Percentiles rank a stretch among this genome's conserved stretches.
Evolutionary conservation across 164 flowering plant genomes (phyloP).

Genomic region (Chimonanthus salicifolius): DNA sequence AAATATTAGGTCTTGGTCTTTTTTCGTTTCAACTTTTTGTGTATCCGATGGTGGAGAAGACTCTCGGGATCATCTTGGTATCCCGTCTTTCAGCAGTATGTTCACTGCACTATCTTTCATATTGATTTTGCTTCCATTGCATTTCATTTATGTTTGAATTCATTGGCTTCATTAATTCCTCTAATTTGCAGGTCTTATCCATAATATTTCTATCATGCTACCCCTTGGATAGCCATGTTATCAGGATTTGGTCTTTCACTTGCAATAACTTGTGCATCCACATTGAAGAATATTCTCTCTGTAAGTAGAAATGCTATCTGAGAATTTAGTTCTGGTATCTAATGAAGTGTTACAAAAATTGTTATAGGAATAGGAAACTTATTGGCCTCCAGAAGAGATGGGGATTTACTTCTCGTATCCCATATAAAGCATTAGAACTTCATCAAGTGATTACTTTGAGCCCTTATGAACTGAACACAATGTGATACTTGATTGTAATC

Average conservation of each 20-base stretch:
- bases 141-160: neutral
- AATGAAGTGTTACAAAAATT: too few relatives aligned
- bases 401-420: too few relatives aligned
- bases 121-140: neutral
- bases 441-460: too few relatives aligned
- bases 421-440: too few relatives aligned
- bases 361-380: too few relatives aligned
- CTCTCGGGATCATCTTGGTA: constrained; percentile 37
- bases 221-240: constrained; percentile 47
- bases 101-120: neutral
- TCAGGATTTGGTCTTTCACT: constrained; percentile 44
- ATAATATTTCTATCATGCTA: constrained; percentile 55
- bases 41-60: constrained; percentile 41
- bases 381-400: too few relatives aligned
- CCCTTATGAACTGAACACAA: too few relatives aligned
- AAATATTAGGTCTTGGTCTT: constrained; percentile 39
- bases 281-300: constrained; percentile 48
- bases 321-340: too few relatives aligned
- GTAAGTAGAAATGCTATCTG: constrained; percentile 32
- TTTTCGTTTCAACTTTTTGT: constrained; percentile 43
- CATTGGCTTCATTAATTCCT: neutral
- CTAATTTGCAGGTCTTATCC: constrained; percentile 32
- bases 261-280: constrained; percentile 48
- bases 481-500: too few relatives aligned
- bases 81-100: constrained; percentile 56